A percentile compares a stretch with the other conserved stretches of the same genome.
These are phyloP conservation scores for Tilletia walkeri DNA, from an alignment of 1,284 basidiomycete species.

Conservation along the genomic window DNA sequence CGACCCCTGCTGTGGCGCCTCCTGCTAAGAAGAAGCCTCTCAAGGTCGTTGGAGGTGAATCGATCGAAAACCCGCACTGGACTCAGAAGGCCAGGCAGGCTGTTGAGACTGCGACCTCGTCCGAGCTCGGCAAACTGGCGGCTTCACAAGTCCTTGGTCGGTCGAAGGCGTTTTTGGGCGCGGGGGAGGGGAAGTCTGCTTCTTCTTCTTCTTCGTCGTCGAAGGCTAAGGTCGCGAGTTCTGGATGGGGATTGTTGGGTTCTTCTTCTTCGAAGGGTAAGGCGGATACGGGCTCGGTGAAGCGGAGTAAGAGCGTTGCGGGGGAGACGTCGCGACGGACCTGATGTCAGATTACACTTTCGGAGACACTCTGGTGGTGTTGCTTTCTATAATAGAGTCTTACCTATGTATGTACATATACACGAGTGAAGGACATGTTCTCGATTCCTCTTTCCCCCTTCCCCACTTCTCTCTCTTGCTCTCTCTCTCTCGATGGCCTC, in stretches of 20 bases:
- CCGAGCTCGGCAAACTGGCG: slow-evolving; percentile 6
- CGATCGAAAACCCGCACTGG: slow-evolving; percentile 19
- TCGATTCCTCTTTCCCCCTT: no score
- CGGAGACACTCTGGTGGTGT: no score
- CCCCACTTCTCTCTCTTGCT: no score
- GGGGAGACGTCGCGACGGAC: background rate
- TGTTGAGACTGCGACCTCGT: background rate
- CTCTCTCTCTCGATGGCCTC: no score
- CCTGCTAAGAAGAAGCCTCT: background rate
- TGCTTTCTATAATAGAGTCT: no score
- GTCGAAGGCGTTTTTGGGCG: background rate
- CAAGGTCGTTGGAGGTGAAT: slow-evolving; percentile 16
- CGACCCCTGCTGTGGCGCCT: background rate
- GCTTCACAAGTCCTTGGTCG: background rate
- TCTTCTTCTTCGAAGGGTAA: background rate
- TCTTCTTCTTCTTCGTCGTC: background rate
- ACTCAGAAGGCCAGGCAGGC: background rate
- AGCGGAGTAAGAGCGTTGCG: slow-evolving; percentile 5
- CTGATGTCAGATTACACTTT: no score
- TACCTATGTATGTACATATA: no score
- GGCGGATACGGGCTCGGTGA: background rate
- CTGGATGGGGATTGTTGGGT: background rate
- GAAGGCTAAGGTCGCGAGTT: background rate
- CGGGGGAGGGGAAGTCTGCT: background rate
- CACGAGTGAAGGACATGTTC: no score